Conservation (phyloP, 352 stramenopile species). For the Globisporangium parvum region DNA sequence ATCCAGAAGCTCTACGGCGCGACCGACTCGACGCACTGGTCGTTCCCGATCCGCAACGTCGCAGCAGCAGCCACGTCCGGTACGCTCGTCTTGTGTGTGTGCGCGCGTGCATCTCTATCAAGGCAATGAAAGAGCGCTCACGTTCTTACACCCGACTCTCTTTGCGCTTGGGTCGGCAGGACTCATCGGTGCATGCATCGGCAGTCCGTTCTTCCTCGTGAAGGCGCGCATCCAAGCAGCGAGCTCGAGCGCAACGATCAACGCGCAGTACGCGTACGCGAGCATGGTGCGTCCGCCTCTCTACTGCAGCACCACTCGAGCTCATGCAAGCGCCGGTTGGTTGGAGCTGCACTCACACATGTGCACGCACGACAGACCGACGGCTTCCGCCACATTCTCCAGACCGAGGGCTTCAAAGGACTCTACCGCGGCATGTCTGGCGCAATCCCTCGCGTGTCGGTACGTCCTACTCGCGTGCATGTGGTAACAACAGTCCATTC, state of each 20-base stretch:
- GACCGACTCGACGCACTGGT: constrained; percentile 67
- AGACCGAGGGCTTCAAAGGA: constrained; percentile 56
- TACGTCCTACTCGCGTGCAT: constrained; percentile 19
- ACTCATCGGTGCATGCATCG: constrained; percentile 68
- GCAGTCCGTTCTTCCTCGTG: constrained; percentile 82
- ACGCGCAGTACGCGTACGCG: constrained; percentile 79
- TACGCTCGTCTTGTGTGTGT: constrained; percentile 8
- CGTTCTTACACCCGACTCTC: background rate
- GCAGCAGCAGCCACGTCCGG: constrained; percentile 64
- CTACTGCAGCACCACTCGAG: background rate
- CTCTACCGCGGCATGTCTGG: constrained; percentile 72
- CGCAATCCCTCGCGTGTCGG: constrained; percentile 70
- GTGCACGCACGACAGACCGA: constrained; percentile 44
- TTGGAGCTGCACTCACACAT: background rate
- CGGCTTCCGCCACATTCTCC: constrained; percentile 71
- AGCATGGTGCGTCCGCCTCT: constrained; percentile 49
- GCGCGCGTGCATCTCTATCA: background rate
- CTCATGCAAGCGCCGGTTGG: no score
- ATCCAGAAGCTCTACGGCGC: constrained; percentile 75
- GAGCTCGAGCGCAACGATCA: constrained; percentile 65
- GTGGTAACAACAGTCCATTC: background rate
- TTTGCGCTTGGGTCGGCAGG: constrained; percentile 19
- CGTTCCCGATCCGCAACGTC: constrained; percentile 74
- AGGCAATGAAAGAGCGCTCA: background rate
- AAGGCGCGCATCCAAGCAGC: constrained; percentile 82